A percentile compares a stretch with the other conserved stretches of the same genome.
These are phyloP conservation scores for Neocucurbitaria cava DNA, from an alignment of 2,329 filamentous ascomycete species.

Conservation along the genomic window DNA sequence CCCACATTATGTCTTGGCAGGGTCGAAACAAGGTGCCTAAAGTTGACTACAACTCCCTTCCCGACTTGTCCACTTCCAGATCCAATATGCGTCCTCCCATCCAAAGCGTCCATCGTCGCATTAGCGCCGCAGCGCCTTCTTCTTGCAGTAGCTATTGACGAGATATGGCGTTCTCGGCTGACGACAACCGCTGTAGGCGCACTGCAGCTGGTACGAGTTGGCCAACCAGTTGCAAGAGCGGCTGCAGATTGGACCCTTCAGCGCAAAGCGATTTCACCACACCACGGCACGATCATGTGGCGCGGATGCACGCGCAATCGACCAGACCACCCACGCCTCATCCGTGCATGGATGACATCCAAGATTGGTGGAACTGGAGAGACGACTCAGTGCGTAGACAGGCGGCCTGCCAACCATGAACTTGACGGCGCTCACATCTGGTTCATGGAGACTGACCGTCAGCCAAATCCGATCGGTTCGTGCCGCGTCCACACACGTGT, in stretches of 20 bases:
- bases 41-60: no score
- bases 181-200: constrained; percentile 5
- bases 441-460: no score
- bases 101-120: not conserved
- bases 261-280: not conserved
- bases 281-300: not conserved
- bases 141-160: constrained; percentile 1
- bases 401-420: no score
- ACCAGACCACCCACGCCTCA: not conserved
- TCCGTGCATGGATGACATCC: not conserved
- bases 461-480: constrained; percentile 3
- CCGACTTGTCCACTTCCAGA: not conserved
- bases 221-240: constrained; percentile 2
- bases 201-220: no score
- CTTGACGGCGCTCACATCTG: no score
- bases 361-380: not conserved
- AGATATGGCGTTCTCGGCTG: constrained; percentile 1
- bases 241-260: not conserved
- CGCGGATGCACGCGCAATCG: not conserved
- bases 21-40: no score
- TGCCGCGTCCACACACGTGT: constrained; percentile 10
- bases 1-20: no score
- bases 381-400: not conserved
- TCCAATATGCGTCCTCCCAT: not conserved
- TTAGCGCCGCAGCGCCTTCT: constrained; percentile 1